Evolutionary conservation across 169 alveolate genomes (phyloP).

Genomic region (Babesia ovata): DNA sequence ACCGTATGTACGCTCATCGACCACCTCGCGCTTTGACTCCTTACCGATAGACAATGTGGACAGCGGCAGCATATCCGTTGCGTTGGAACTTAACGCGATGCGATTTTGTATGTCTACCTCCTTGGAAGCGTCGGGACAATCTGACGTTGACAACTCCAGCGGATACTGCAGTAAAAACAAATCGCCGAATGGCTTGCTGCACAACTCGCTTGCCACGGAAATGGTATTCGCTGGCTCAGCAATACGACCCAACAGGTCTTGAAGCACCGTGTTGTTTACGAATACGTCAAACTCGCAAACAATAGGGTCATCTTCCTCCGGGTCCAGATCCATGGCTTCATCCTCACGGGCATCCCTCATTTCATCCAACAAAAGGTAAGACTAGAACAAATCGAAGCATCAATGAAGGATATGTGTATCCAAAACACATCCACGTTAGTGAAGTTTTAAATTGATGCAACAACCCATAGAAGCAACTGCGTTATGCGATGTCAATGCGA

Average conservation of each 20-base stretch:
- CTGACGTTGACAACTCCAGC: conserved; percentile 40
- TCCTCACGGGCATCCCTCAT: conserved; percentile 11
- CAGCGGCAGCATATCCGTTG: conserved; percentile 46
- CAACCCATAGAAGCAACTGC: neutral
- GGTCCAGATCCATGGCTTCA: conserved; percentile 29
- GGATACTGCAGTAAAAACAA: conserved; percentile 60
- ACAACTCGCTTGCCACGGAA: conserved; percentile 42
- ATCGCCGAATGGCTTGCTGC: conserved; percentile 54
- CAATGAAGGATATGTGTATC: neutral
- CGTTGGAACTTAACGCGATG: conserved; percentile 39
- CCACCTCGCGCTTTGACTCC: conserved; percentile 24
- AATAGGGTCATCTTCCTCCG: conserved; percentile 50
- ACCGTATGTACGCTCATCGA: conserved; percentile 30
- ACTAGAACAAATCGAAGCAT: neutral
- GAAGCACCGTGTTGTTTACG: conserved; percentile 41
- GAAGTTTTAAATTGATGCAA: neutral
- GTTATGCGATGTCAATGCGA: conserved; percentile 13
- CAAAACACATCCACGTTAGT: neutral
- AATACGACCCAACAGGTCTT: conserved; percentile 32
- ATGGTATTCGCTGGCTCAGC: conserved; percentile 41
- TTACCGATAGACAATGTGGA: conserved; percentile 38
- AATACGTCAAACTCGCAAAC: conserved; percentile 57
- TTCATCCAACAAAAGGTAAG: neutral
- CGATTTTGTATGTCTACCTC: conserved; percentile 22
- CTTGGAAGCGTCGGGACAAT: neutral